These are phyloP conservation scores for Podila verticillata DNA, from an alignment of 192 early-diverging fungal species.

Conservation along the genomic window DNA sequence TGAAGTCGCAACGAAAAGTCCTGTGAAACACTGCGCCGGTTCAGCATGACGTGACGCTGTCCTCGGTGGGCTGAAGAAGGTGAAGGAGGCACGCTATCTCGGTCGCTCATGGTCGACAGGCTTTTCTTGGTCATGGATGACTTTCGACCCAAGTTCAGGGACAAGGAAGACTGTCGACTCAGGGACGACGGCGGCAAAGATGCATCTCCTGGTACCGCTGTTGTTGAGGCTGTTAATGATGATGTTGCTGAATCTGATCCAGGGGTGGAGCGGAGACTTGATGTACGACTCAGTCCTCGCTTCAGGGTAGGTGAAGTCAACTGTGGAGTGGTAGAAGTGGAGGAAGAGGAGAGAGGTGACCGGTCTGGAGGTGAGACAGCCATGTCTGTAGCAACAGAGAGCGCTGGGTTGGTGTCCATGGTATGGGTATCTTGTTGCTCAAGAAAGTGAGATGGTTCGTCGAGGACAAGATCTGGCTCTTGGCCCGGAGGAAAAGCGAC, in stretches of 20 bases:
- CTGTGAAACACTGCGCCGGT: slow-evolving; percentile 37
- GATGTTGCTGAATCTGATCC: not conserved
- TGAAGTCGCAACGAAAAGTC: slow-evolving; percentile 38
- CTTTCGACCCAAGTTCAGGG: slow-evolving; percentile 29
- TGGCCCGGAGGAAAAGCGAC: not conserved
- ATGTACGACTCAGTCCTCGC: slow-evolving; percentile 8
- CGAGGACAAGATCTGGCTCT: not conserved
- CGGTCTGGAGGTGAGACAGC: not conserved
- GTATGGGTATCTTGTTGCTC: too few species aligned
- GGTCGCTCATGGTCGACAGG: slow-evolving; percentile 17
- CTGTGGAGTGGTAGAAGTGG: slow-evolving; percentile 4
- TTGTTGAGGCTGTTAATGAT: not conserved
- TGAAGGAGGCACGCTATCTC: slow-evolving; percentile 19
- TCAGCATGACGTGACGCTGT: slow-evolving; percentile 38
- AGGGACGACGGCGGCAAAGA: not conserved
- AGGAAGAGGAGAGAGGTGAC: not conserved
- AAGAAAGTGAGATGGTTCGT: too few species aligned
- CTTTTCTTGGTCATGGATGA: slow-evolving; percentile 42
- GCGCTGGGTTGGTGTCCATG: too few species aligned
- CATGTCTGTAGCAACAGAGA: not conserved
- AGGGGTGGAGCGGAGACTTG: slow-evolving; percentile 17
- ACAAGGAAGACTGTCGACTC: slow-evolving; percentile 17
- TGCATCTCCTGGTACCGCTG: not conserved
- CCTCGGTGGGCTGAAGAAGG: slow-evolving; percentile 35
- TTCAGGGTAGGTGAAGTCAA: slow-evolving; percentile 3